These are phyloP conservation scores for Actinomortierella ambigua DNA, from an alignment of 371 early-diverging fungal genomes.

Conservation along the genomic window DNA sequence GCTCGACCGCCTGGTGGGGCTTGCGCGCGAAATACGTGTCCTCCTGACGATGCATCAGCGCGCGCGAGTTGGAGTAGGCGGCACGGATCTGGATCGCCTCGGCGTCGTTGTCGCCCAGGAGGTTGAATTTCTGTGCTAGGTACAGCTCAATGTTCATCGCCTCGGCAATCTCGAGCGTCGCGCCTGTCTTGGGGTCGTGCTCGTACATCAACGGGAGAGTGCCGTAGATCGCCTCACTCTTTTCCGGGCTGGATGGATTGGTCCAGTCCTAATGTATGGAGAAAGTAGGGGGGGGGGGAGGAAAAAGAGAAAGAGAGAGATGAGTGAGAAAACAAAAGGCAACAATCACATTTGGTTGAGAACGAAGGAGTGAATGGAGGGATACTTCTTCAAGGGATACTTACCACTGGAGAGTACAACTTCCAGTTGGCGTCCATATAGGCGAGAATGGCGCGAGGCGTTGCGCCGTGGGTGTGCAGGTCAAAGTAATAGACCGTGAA, in stretches of 20 bases:
- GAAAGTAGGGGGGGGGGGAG: not conserved
- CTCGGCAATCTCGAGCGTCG: not conserved
- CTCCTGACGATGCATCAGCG: conserved; percentile 5
- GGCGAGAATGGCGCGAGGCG: conserved; percentile 11
- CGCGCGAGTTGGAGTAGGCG: conserved; percentile 4
- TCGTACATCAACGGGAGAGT: too few relatives aligned
- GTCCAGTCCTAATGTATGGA: not conserved
- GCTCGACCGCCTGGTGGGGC: conserved; percentile 5
- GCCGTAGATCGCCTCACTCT: too few relatives aligned
- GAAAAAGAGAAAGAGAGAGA: conserved; percentile 5
- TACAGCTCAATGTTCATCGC: conserved; percentile 6
- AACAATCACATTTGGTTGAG: not conserved
- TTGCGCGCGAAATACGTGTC: conserved; percentile 7
- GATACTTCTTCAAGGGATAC: not conserved
- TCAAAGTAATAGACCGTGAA: conserved; percentile 9
- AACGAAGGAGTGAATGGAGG: not conserved
- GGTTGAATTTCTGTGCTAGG: conserved; percentile 6
- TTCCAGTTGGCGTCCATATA: conserved; percentile 15
- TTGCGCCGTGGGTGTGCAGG: conserved; percentile 14
- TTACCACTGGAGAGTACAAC: not conserved
- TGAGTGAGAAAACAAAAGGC: not conserved
- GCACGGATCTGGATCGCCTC: conserved; percentile 9
- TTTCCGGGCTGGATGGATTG: too few relatives aligned
- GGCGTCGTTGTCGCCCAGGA: conserved; percentile 6
- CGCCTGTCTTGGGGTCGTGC: not conserved